Evolutionary conservation across 129 eudicot species (phyloP).

Genomic region (Tagetes erecta): DNA sequence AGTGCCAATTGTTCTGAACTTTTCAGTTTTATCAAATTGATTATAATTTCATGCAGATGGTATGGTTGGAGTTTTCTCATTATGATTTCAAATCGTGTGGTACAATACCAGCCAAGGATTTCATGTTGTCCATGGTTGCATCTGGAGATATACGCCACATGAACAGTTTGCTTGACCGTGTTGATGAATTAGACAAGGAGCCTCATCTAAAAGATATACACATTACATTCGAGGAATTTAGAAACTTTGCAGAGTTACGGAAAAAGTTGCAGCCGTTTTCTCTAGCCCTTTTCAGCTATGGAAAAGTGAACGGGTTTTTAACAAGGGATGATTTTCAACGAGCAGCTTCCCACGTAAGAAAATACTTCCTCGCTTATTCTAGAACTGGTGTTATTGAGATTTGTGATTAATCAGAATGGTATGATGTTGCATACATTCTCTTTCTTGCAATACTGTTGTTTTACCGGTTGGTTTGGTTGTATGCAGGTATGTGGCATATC

Average conservation of each 20-base stretch:
- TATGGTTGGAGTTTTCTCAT: constrained; percentile 75
- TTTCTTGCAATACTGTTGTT: not conserved
- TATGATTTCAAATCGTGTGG: constrained; percentile 75
- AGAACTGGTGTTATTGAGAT: not conserved
- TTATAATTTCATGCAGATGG: constrained; percentile 44
- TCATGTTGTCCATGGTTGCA: constrained; percentile 84
- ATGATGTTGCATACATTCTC: not conserved
- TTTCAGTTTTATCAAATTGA: constrained; percentile 16
- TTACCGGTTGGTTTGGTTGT: not conserved
- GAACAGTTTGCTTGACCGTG: constrained; percentile 72
- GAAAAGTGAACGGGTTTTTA: constrained; percentile 61
- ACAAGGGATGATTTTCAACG: constrained; percentile 72
- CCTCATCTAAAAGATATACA: constrained; percentile 48
- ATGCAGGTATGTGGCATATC: constrained; percentile 75
- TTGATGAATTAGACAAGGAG: constrained; percentile 61
- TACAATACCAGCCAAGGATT: constrained; percentile 83
- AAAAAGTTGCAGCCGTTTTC: constrained; percentile 69
- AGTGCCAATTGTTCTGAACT: not conserved
- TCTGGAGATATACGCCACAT: constrained; percentile 74
- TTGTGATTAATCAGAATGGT: not conserved
- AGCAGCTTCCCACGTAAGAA: constrained; percentile 80
- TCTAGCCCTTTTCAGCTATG: constrained; percentile 74
- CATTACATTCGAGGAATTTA: constrained; percentile 67
- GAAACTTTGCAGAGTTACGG: constrained; percentile 66
- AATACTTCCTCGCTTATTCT: not conserved